A percentile compares a stretch with the other conserved stretches of the same genome.
phyloP scores from a whole-genome alignment of 164 flowering plant species.

The Aristolochia californica region DNA sequence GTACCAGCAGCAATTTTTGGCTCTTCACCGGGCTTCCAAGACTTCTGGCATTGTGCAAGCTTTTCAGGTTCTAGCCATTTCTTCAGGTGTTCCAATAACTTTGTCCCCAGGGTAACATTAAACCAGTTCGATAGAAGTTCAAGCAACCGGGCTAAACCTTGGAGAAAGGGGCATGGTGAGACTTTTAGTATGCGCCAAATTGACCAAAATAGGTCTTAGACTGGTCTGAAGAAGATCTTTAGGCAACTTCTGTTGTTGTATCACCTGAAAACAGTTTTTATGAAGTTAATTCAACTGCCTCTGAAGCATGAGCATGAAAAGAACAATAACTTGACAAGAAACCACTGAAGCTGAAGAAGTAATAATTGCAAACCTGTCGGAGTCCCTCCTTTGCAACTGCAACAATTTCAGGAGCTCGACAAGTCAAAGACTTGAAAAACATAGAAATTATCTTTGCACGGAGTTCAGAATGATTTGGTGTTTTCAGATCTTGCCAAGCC shows the following conservation, averaged over 20 bases:
- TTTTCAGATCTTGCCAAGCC: conserved; percentile 97
- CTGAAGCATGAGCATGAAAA: neutral
- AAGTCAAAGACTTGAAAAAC: conserved; percentile 96
- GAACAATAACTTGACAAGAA: neutral
- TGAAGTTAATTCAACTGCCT: too few species aligned
- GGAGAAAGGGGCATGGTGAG: conserved; percentile 98
- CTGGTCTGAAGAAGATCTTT: conserved; percentile 96
- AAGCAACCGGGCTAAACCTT: conserved; percentile 92
- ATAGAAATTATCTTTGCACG: conserved; percentile 92
- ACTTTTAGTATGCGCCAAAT: conserved; percentile 91
- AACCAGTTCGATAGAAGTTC: conserved; percentile 96
- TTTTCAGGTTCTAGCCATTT: conserved; percentile 99
- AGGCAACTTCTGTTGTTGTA: conserved; percentile 94
- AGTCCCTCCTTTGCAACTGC: conserved; percentile 98
- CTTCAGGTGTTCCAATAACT: conserved; percentile 89
- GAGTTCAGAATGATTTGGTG: conserved; percentile 75
- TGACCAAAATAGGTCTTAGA: conserved; percentile 93
- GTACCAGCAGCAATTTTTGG: conserved; percentile 98
- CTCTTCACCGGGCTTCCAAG: conserved; percentile 99
- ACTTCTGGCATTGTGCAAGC: conserved; percentile 85
- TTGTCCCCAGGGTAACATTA: conserved; percentile 91
- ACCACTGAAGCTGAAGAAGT: neutral
- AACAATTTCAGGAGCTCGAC: conserved; percentile 91
- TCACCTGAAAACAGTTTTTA: conserved; percentile 39
- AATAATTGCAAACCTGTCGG: conserved; percentile 85